Conservation (phyloP, 1,139 yeast genomes). For the Suhomyces bolitotheri region DNA sequence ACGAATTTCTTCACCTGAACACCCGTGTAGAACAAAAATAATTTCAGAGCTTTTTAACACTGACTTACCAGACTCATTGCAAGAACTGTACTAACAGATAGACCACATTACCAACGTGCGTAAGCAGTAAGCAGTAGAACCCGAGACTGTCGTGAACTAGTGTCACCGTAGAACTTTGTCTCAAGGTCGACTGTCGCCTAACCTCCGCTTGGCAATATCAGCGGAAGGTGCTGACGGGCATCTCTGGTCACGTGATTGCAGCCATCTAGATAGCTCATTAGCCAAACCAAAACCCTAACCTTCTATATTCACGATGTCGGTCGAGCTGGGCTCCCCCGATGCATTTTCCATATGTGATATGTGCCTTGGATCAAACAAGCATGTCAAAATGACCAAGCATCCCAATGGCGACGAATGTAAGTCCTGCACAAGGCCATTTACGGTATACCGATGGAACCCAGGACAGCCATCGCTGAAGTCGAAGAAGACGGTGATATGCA, state of each 20-base stretch:
- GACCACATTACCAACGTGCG: too few species aligned
- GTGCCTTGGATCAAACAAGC: slow-evolving; percentile 69
- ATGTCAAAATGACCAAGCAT: slow-evolving; percentile 71
- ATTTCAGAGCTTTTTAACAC: slow-evolving; percentile 73
- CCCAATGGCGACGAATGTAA: slow-evolving; percentile 74
- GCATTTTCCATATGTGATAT: slow-evolving; percentile 55
- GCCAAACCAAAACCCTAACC: too few species aligned
- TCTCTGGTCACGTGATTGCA: too few species aligned
- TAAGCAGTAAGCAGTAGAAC: too few species aligned
- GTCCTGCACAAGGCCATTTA: slow-evolving; percentile 81
- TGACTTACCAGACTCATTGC: slow-evolving; percentile 29
- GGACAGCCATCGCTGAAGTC: slow-evolving; percentile 33
- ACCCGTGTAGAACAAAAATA: slow-evolving; percentile 52
- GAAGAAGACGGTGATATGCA: slow-evolving; percentile 63
- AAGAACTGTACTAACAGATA: slow-evolving; percentile 14
- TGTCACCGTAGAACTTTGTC: too few species aligned
- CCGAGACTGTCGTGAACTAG: too few species aligned
- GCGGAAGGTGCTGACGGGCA: too few species aligned
- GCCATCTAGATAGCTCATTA: too few species aligned
- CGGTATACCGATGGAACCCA: slow-evolving; percentile 72
- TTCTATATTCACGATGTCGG: too few species aligned
- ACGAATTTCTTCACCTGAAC: slow-evolving; percentile 72
- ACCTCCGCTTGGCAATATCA: too few species aligned
- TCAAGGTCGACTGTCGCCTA: too few species aligned
- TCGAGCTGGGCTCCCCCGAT: too few species aligned